A percentile compares a stretch with the other conserved stretches of the same genome.
phyloP scores from a whole-genome alignment of 2,329 filamentous ascomycete genomes.

The Phaeosphaeriaceae sp. region DNA sequence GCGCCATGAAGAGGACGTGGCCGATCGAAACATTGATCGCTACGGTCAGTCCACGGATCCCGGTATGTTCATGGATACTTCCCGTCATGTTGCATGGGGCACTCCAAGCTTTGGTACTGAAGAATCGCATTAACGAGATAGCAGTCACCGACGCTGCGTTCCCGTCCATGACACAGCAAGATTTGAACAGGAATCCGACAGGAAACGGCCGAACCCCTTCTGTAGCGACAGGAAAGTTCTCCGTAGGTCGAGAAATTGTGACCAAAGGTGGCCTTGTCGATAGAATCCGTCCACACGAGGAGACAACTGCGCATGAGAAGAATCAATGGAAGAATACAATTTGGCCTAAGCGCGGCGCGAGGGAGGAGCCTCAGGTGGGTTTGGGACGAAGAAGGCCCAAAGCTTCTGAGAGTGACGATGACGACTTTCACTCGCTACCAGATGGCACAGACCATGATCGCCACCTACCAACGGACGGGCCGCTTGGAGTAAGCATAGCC shows the following conservation, averaged over 20 bases:
- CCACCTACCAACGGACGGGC: conserved; percentile 1
- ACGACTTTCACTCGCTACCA: neutral
- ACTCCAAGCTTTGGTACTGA: neutral
- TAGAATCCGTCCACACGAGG: conserved; percentile 10
- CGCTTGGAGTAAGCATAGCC: neutral
- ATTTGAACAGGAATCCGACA: conserved; percentile 1
- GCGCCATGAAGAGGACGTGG: conserved; percentile 62
- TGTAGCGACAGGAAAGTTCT: conserved; percentile 5
- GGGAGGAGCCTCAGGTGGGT: conserved; percentile 6
- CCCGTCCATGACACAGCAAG: neutral
- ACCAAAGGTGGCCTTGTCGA: conserved; percentile 16
- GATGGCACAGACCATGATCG: neutral
- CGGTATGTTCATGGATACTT: conserved; percentile 9
- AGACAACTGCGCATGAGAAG: conserved; percentile 2
- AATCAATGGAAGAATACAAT: conserved; percentile 8
- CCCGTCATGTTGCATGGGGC: neutral
- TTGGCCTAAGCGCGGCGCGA: conserved; percentile 8
- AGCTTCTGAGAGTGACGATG: conserved; percentile 2
- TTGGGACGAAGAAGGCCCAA: conserved; percentile 1
- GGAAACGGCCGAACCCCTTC: conserved; percentile 10
- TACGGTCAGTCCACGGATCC: conserved; percentile 19
- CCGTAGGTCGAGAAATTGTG: conserved; percentile 8
- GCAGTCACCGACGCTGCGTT: conserved; percentile 7
- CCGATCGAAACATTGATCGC: conserved; percentile 35
- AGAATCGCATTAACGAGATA: neutral